Conservation (phyloP, 2,329 filamentous ascomycete species). For the Pseudogymnoascus sp. region DNA sequence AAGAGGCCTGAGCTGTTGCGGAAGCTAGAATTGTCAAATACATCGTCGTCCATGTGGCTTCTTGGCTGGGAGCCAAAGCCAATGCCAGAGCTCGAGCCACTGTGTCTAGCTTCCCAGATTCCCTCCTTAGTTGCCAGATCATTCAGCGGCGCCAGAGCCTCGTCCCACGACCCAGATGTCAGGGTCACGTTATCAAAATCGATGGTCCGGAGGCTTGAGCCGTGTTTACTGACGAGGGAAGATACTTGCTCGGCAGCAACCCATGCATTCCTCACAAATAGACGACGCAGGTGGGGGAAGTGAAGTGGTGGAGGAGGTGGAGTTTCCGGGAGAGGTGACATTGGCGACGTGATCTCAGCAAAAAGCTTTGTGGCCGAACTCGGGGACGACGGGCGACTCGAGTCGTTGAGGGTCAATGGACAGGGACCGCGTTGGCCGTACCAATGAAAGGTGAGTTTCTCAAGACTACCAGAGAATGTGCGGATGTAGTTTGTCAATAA, state of each 20-base stretch:
- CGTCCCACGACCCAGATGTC: constrained; percentile 69
- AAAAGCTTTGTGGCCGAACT: constrained; percentile 60
- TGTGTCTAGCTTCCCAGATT: constrained; percentile 12
- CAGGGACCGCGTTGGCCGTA: constrained; percentile 65
- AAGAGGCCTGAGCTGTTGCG: constrained; percentile 1
- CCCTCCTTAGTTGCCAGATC: constrained; percentile 15
- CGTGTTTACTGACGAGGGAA: constrained; percentile 61
- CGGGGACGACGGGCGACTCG: constrained; percentile 34
- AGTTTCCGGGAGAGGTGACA: constrained; percentile 53
- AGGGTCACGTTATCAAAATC: constrained; percentile 73
- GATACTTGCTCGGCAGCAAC: constrained; percentile 68
- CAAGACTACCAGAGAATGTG: constrained; percentile 58
- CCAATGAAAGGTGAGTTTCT: constrained; percentile 73
- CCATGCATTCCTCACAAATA: constrained; percentile 66
- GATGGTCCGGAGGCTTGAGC: constrained; percentile 64
- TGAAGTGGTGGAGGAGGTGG: constrained; percentile 50
- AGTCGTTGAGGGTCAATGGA: constrained; percentile 55
- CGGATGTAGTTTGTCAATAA: constrained; percentile 77
- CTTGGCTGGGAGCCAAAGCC: not conserved
- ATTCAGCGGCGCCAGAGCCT: constrained; percentile 67
- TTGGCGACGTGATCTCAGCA: constrained; percentile 57
- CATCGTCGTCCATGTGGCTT: constrained; percentile 12
- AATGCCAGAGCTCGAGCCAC: constrained; percentile 16
- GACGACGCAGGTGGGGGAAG: constrained; percentile 61
- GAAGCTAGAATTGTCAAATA: not conserved